Percentiles rank a stretch among this genome's conserved stretches.
Evolutionary conservation across 1,139 yeast genomes (phyloP).

Genomic region (Tardiomyces digboiensis): DNA sequence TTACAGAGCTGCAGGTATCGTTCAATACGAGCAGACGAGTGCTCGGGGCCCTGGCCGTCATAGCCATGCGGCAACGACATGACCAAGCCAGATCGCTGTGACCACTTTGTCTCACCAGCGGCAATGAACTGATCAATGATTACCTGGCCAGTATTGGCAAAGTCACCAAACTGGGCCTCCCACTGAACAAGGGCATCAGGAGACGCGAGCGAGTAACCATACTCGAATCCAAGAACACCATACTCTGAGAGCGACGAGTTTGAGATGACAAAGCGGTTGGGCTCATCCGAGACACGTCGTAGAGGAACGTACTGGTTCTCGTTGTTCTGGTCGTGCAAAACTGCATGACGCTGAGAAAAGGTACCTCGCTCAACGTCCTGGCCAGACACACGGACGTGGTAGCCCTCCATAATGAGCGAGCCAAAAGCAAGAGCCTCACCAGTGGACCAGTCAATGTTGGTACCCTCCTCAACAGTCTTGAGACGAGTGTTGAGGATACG

Average conservation of each 20-base stretch:
- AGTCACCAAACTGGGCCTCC: constrained; percentile 99
- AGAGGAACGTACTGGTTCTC: constrained; percentile 82
- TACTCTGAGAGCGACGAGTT: constrained; percentile 98
- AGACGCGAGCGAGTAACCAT: constrained; percentile 95
- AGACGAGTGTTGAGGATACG: constrained; percentile 85
- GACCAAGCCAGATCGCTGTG: constrained; percentile 95
- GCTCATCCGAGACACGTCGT: constrained; percentile 66
- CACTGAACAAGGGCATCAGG: constrained; percentile 97
- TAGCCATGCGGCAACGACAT: constrained; percentile 98
- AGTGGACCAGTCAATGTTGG: constrained; percentile 98
- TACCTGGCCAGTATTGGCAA: constrained; percentile 98
- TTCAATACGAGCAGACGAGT: constrained; percentile 96
- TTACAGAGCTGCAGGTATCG: constrained; percentile 93
- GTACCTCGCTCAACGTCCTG: constrained; percentile 99
- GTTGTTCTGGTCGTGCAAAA: constrained; percentile 88
- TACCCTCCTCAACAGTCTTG: constrained; percentile 82
- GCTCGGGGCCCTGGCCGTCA: constrained; percentile 99
- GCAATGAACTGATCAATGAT: constrained; percentile 95
- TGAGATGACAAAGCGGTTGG: constrained; percentile 80
- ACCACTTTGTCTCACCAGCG: constrained; percentile 98
- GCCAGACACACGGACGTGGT: constrained; percentile 95
- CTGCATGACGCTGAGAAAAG: constrained; percentile 99
- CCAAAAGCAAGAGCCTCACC: constrained; percentile 99
- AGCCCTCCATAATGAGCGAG: constrained; percentile 84
- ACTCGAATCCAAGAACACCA: constrained; percentile 99